Percentiles rank a stretch among this genome's conserved stretches.
Evolutionary conservation across 768 basidiomycete genomes (phyloP).

Genomic region (Leccinum rimulosum): DNA sequence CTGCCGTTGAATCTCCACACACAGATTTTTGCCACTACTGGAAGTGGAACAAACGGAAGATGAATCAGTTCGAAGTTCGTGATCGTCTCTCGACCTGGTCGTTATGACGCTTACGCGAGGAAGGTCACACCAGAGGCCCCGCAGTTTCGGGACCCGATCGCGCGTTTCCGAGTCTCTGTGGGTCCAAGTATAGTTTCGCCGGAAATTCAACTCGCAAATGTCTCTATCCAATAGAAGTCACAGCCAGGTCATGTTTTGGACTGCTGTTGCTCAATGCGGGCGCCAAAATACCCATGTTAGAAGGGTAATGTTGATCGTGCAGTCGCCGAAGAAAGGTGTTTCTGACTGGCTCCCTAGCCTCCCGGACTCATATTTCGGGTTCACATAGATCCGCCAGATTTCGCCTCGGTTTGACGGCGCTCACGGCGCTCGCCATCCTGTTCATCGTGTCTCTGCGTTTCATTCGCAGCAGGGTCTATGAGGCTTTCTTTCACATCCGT

Average conservation of each 20-base stretch:
- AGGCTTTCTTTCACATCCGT: constrained; percentile 52
- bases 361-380: not conserved
- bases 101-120: constrained; percentile 52
- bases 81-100: constrained; percentile 71
- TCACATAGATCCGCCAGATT: constrained; percentile 20
- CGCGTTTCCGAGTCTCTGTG: constrained; percentile 48
- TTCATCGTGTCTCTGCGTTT: constrained; percentile 47
- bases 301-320: constrained; percentile 3
- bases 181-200: constrained; percentile 64
- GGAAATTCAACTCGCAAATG: constrained; percentile 60
- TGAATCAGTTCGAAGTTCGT: constrained; percentile 46
- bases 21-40: constrained; percentile 47
- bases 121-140: constrained; percentile 68
- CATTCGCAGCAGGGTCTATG: constrained; percentile 46
- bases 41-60: constrained; percentile 64
- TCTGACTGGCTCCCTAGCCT: constrained; percentile 2
- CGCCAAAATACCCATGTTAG: constrained; percentile 4
- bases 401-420: constrained; percentile 35
- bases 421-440: constrained; percentile 42
- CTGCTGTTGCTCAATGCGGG: constrained; percentile 50
- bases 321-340: not conserved
- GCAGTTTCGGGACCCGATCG: constrained; percentile 63
- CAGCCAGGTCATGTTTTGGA: constrained; percentile 44
- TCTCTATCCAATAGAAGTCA: constrained; percentile 19
- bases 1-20: not conserved